Conservation (phyloP, 768 basidiomycete species). For the Russula sp. region DNA sequence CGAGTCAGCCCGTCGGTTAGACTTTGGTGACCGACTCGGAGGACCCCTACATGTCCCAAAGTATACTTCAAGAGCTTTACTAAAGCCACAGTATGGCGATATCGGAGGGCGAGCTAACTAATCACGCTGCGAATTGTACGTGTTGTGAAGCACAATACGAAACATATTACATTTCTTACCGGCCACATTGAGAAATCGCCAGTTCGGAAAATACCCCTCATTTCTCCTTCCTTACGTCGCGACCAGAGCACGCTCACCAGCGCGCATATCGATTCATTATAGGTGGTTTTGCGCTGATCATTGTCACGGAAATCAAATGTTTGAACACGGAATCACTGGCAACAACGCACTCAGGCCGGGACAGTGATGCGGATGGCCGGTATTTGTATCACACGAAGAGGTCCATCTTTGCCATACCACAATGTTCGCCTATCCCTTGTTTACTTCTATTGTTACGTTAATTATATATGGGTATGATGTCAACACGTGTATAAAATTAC, state of each 20-base stretch:
- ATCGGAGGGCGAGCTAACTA: neutral
- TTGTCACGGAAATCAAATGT: too few relatives aligned
- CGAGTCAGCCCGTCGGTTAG: neutral
- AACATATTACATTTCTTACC: too few relatives aligned
- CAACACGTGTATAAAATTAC: constrained; percentile 1
- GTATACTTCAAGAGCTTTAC: neutral
- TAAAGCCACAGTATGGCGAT: too few relatives aligned
- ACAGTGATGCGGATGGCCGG: neutral
- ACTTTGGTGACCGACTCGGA: neutral
- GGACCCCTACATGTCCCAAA: too few relatives aligned
- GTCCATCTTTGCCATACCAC: neutral
- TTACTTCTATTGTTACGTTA: neutral
- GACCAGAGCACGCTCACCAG: neutral
- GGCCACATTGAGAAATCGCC: neutral
- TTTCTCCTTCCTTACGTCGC: neutral
- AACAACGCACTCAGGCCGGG: neutral
- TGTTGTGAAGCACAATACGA: too few relatives aligned
- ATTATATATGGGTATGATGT: neutral
- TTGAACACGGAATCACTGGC: too few relatives aligned
- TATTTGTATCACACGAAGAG: too few relatives aligned
- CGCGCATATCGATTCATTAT: neutral
- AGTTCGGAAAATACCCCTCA: neutral
- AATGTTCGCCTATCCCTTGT: neutral
- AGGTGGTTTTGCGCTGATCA: too few relatives aligned
- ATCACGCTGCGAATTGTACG: neutral